These are phyloP conservation scores for Cymbopogon flexuosus DNA, from an alignment of 202 grass and related monocot species.

Conservation along the genomic window DNA sequence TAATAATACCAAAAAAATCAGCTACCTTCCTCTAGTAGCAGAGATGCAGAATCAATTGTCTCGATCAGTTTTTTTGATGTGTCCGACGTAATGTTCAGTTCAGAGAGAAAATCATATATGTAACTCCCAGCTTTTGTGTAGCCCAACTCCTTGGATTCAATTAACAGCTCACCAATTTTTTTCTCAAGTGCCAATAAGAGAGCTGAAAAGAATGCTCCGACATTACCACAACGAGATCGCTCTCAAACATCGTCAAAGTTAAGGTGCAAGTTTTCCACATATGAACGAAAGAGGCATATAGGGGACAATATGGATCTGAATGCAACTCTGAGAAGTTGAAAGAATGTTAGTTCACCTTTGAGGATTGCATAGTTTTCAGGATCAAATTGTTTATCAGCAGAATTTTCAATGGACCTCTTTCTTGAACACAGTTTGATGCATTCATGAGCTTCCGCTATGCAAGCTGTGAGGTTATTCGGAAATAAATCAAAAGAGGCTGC, in stretches of 20 bases:
- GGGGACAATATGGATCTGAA: background rate
- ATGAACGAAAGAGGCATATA: background rate
- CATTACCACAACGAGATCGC: slow-evolving; percentile 23
- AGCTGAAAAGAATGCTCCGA: slow-evolving; percentile 45
- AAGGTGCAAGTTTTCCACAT: slow-evolving; percentile 22
- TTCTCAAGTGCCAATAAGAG: slow-evolving; percentile 90
- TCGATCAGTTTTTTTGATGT: slow-evolving; percentile 88
- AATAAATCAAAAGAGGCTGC: slow-evolving; percentile 91
- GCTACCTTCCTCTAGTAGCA: slow-evolving; percentile 89
- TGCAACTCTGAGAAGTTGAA: background rate
- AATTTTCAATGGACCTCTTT: slow-evolving; percentile 63
- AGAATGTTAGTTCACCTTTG: slow-evolving; percentile 48
- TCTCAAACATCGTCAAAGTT: slow-evolving; percentile 18
- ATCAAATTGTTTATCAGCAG: slow-evolving; percentile 82
- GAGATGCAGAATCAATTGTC: slow-evolving; percentile 79
- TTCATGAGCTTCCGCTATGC: slow-evolving; percentile 83
- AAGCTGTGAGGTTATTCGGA: slow-evolving; percentile 63
- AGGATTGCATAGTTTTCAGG: slow-evolving; percentile 99
- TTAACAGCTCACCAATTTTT: slow-evolving; percentile 61
- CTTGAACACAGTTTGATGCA: slow-evolving; percentile 71
- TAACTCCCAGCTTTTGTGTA: slow-evolving; percentile 75
- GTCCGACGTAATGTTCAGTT: slow-evolving; percentile 81
- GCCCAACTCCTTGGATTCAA: slow-evolving; percentile 80
- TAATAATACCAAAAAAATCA: slow-evolving; percentile 14
- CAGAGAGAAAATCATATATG: slow-evolving; percentile 88